Evolutionary conservation across 495 filamentous ascomycete genomes (phyloP).

Genomic region (Hypoxylon fragiforme): DNA sequence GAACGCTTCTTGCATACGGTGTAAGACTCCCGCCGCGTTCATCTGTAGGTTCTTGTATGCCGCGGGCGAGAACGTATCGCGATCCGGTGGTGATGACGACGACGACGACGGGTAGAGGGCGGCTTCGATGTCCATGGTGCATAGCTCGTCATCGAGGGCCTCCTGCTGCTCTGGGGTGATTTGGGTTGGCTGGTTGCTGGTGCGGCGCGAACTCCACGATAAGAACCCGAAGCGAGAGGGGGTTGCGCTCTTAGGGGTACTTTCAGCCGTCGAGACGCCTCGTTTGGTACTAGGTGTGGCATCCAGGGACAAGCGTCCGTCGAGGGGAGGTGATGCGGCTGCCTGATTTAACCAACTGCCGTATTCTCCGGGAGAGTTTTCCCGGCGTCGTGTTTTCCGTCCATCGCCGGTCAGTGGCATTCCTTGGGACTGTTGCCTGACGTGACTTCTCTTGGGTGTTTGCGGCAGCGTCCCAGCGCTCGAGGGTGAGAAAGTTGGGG

Average conservation of each 20-base stretch:
- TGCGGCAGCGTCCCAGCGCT: conserved; percentile 37
- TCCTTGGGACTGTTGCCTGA: conserved; percentile 36
- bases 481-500: conserved; percentile 42
- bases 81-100: conserved; percentile 20
- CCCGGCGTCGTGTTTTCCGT: conserved; percentile 29
- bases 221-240: conserved; percentile 47
- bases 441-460: conserved; percentile 39
- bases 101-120: conserved; percentile 63
- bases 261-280: conserved; percentile 9
- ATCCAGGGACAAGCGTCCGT: conserved; percentile 25
- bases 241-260: conserved; percentile 43
- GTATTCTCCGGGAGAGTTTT: conserved; percentile 34
- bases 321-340: conserved; percentile 14
- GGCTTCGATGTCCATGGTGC: conserved; percentile 63
- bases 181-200: conserved; percentile 33
- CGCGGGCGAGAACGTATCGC: conserved; percentile 61
- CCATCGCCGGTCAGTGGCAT: conserved; percentile 52
- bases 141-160: conserved; percentile 59
- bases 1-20: conserved; percentile 72
- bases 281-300: conserved; percentile 41
- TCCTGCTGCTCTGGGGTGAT: conserved; percentile 5
- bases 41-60: conserved; percentile 70
- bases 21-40: conserved; percentile 67
- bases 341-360: conserved; percentile 42
- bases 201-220: conserved; percentile 46